Percentiles rank a stretch among this genome's conserved stretches.
phyloP scores from a whole-genome alignment of 306 rosid genomes.

The Cercis canadensis region DNA sequence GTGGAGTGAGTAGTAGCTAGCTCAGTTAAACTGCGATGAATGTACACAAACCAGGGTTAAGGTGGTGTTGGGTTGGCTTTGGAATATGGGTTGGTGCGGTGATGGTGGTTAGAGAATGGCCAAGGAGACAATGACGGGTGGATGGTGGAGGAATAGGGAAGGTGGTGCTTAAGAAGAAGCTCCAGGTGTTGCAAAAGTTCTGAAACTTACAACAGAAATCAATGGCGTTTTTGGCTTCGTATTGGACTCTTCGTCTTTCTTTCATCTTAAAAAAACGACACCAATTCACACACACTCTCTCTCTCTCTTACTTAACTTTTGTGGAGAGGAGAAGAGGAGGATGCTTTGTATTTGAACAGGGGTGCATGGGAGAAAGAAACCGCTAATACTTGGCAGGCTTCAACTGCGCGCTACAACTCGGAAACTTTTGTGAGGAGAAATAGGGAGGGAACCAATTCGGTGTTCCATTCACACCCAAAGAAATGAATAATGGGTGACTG shows the following conservation, averaged over 20 bases:
- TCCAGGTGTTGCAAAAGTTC: slow-evolving; percentile 88
- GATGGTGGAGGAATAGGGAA: slow-evolving; percentile 45
- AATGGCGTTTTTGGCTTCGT: slow-evolving; percentile 55
- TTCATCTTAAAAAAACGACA: slow-evolving; percentile 27
- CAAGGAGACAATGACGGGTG: slow-evolving; percentile 69
- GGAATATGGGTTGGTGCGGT: slow-evolving; percentile 43
- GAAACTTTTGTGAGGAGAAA: neutral
- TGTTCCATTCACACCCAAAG: neutral
- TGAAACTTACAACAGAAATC: slow-evolving; percentile 62
- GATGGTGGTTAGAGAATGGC: slow-evolving; percentile 59
- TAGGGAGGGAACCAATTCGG: neutral
- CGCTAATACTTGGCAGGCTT: slow-evolving; percentile 18
- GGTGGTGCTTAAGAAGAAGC: slow-evolving; percentile 15
- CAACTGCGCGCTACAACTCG: slow-evolving; percentile 6
- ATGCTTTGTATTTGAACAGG: slow-evolving; percentile 39
- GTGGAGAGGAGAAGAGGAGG: neutral
- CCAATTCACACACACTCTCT: neutral
- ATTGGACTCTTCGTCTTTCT: slow-evolving; percentile 42
- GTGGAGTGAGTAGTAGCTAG: too few relatives aligned
- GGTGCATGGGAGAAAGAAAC: slow-evolving; percentile 36
- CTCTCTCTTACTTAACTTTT: slow-evolving; percentile 21
- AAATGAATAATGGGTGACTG: neutral
- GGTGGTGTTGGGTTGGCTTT: slow-evolving; percentile 33
- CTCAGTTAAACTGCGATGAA: too few relatives aligned
- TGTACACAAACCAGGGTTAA: slow-evolving; percentile 50